Evolutionary conservation across 345 rosid species (phyloP).

Genomic region (Salix purpurea): DNA sequence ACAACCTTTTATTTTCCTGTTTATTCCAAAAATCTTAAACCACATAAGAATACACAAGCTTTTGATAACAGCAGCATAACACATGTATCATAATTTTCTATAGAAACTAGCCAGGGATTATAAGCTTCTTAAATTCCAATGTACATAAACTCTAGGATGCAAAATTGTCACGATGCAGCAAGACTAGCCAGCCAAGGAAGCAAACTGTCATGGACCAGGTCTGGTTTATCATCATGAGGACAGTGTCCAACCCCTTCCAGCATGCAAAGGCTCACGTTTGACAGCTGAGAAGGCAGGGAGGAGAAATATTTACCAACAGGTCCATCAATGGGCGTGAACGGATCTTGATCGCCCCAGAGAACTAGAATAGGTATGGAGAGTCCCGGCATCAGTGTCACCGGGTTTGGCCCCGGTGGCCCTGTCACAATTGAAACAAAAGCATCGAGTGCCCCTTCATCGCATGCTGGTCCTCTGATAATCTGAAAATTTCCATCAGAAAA

Average conservation of each 20-base stretch:
- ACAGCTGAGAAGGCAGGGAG: slow-evolving; percentile 45
- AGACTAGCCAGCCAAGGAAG: slow-evolving; percentile 75
- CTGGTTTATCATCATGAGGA: slow-evolving; percentile 84
- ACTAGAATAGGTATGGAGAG: slow-evolving; percentile 56
- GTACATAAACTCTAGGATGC: too few relatives aligned
- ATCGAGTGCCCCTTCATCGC: slow-evolving; percentile 76
- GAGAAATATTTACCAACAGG: slow-evolving; percentile 82
- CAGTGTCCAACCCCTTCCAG: slow-evolving; percentile 83
- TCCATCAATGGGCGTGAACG: slow-evolving; percentile 80
- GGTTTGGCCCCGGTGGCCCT: slow-evolving; percentile 95
- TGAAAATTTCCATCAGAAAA: slow-evolving; percentile 22
- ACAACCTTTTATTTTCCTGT: too few relatives aligned
- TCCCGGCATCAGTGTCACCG: slow-evolving; percentile 54
- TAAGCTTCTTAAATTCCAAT: too few relatives aligned
- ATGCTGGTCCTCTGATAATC: slow-evolving; percentile 78
- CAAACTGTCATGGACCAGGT: slow-evolving; percentile 61
- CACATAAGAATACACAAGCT: too few relatives aligned
- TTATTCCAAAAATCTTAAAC: too few relatives aligned
- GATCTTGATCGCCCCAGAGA: slow-evolving; percentile 83
- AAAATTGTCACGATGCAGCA: slow-evolving; percentile 17
- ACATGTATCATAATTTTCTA: too few relatives aligned
- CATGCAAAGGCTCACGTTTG: slow-evolving; percentile 57
- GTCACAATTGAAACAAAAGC: slow-evolving; percentile 81
- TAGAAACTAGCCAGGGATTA: too few relatives aligned
- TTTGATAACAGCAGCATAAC: too few relatives aligned